Evolutionary conservation across 1,139 yeast species (phyloP).

Genomic region (Kazachstania sp.): DNA sequence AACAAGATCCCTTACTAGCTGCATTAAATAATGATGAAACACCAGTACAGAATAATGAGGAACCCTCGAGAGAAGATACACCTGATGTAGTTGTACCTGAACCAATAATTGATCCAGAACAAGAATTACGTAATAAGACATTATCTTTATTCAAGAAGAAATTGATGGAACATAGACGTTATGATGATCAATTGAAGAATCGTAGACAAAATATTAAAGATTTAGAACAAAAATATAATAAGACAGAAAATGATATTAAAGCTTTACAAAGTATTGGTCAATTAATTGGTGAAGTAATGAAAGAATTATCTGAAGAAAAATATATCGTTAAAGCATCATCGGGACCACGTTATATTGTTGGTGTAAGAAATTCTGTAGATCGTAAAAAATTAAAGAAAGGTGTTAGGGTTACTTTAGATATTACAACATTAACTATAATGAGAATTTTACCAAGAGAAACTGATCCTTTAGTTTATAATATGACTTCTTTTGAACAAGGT

Average conservation of each 20-base stretch:
- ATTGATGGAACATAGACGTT: conserved; percentile 84
- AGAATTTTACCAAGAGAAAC: conserved; percentile 95
- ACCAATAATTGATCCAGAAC: conserved; percentile 37
- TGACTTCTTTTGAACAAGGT: conserved; percentile 97
- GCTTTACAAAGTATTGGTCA: conserved; percentile 98
- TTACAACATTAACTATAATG: conserved; percentile 98
- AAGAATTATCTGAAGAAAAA: conserved; percentile 90
- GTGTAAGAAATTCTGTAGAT: conserved; percentile 89
- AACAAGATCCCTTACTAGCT: conserved; percentile 63
- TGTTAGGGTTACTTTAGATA: conserved; percentile 91
- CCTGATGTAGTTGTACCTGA: conserved; percentile 15
- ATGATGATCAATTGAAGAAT: conserved; percentile 87
- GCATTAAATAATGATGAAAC: conserved; percentile 42
- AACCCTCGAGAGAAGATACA: conserved; percentile 2
- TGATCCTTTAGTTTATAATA: conserved; percentile 95
- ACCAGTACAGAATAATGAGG: background rate
- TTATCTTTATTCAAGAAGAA: conserved; percentile 73
- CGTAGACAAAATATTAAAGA: conserved; percentile 77
- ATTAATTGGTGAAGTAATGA: conserved; percentile 93
- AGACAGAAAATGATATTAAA: conserved; percentile 93
- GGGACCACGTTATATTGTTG: conserved; percentile 97
- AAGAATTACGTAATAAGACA: conserved; percentile 75
- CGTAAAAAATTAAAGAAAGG: conserved; percentile 83
- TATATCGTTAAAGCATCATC: conserved; percentile 94
- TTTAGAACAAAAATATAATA: conserved; percentile 74